Base-by-base conservation (phyloP, 768 basidiomycete genomes). In the Boletus tylopilopsis region DNA sequence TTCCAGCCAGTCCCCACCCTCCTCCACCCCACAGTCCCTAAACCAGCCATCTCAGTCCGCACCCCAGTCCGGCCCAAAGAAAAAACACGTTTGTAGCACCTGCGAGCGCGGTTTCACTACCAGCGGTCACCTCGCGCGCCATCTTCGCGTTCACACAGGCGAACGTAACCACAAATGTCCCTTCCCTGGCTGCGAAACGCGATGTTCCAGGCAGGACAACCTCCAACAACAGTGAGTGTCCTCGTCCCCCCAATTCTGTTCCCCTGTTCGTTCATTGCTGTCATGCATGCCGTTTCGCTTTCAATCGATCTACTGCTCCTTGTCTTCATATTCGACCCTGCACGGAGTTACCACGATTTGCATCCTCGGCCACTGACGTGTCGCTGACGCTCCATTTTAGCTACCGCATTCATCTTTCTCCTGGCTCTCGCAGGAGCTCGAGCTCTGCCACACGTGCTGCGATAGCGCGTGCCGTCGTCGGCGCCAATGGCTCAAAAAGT, bases 91-190 rank as follows among this genome's bases (percentile, higher is more conserved):
- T 48, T 94, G 92, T 64, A 57, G 67, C 1, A 82, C 79, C 5
- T 94, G 92, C 68, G 76, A 82, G 3, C 80, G 89, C 37, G 78
- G 80, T 1, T 94, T 94, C 69, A 90, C 90, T 46, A 94, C 92
- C 22, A 86, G 85, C 52, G 93, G 92, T 16, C 92, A 94, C 66
- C 78, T 94, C 18, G 87, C 91, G 1, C 80, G 92, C 40, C 92
- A 94, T 63, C 77, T 86, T n/a, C 76, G 90, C 47, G 86, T 93
- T 12, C 92, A 94, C 71, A 94, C 92, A 15, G 92, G 92, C 34
- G 92, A 94, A 61, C 78, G 90, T 54, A 93, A 94, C 69, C 90
- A 94, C 73, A 88, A 84, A 51, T 95, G 92, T 62, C 92, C 93
- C 29, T 94, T 91, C 72, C 92, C 93, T n/a, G 92, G 91, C 21